Evolutionary conservation across 2,329 filamentous ascomycete species (phyloP), one percentile per base, ranked within the genome.

Genomic region (Sclerotinia minor): DNA sequence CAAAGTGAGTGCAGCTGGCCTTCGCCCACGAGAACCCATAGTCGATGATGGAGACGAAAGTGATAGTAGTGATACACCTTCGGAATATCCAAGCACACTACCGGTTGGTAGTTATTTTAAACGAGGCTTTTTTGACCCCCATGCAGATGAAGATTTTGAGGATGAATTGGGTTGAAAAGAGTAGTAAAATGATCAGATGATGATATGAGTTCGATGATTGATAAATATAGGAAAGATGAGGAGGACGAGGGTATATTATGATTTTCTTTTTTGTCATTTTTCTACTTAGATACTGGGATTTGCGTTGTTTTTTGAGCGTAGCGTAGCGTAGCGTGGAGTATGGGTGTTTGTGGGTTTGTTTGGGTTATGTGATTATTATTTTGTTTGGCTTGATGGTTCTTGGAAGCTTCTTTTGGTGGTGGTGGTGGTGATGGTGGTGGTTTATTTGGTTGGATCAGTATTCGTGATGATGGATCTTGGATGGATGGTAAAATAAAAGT

Each of bases 101-200:
- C 67, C 67, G 6, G 38, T 38, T 38, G 44, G 52, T 7, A 35
- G 19, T 26, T 59, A 54, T 41, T 17, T 45, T 3, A 54, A 63
- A n/a, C 55, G n/a, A 1, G 41, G 32, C 19, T 11, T 41, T 21
- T 67, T 70, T 44, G 15, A 8, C 1, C 65, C 67, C 9, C 69
- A 70, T 67, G 54, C 58, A 54, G 68, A 65, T 68, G 70, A 71
- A 21, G 59, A 69, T 47, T 54, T 54, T 38, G 65, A 53, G 13
- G 64, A 67, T 63, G 65, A 67, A 24, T 21, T 67, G 26, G 47
- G 57, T 29, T 54, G n/a, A n/a, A n/a, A 44, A 11, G 8, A 63
- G n/a, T 1, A 50, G 38, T 38, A 0, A 50, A 41, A 38, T 19
- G 1, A 61, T 24, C 21, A 3, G 58, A 61, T 13, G 29, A 38